These are phyloP conservation scores for Tephrocybe sp. DNA, from an alignment of 768 basidiomycete species.

Conservation along the genomic window DNA sequence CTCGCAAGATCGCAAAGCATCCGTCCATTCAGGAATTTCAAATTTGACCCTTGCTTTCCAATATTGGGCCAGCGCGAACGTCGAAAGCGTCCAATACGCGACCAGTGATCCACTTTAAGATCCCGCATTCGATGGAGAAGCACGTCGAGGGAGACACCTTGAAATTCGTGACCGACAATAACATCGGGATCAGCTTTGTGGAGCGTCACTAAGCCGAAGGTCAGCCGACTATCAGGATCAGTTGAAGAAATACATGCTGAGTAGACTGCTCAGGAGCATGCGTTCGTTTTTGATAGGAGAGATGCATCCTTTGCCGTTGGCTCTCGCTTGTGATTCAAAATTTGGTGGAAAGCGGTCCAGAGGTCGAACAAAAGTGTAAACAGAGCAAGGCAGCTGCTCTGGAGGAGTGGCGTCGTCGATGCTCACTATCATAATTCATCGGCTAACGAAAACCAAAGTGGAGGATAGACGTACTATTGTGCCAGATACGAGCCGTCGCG, in stretches of 20 bases:
- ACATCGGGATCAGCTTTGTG: conserved; percentile 92
- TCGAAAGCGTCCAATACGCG: conserved; percentile 87
- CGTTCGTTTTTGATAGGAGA: conserved; percentile 79
- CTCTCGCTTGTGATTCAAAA: conserved; percentile 72
- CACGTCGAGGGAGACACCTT: conserved; percentile 87
- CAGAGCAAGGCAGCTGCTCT: conserved; percentile 77
- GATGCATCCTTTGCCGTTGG: conserved; percentile 67
- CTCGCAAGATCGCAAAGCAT: conserved; percentile 91
- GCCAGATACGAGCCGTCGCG: conserved; percentile 82
- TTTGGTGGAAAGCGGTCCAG: conserved; percentile 83
- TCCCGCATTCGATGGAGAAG: conserved; percentile 90
- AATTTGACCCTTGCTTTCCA: conserved; percentile 80
- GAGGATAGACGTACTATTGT: conserved; percentile 38
- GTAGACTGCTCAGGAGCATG: conserved; percentile 77
- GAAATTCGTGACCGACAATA: conserved; percentile 92
- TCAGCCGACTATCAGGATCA: background rate
- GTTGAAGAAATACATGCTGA: conserved; percentile 55
- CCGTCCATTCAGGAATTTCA: conserved; percentile 81
- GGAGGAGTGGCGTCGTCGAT: conserved; percentile 93
- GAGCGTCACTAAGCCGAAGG: conserved; percentile 53
- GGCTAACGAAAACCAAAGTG: background rate
- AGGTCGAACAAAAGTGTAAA: conserved; percentile 89
- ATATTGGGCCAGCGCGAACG: conserved; percentile 81
- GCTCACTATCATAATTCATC: conserved; percentile 52
- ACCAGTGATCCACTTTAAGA: conserved; percentile 91